phyloP scores from a whole-genome alignment of 129 eudicot species.

The Scalesia atractyloides region DNA sequence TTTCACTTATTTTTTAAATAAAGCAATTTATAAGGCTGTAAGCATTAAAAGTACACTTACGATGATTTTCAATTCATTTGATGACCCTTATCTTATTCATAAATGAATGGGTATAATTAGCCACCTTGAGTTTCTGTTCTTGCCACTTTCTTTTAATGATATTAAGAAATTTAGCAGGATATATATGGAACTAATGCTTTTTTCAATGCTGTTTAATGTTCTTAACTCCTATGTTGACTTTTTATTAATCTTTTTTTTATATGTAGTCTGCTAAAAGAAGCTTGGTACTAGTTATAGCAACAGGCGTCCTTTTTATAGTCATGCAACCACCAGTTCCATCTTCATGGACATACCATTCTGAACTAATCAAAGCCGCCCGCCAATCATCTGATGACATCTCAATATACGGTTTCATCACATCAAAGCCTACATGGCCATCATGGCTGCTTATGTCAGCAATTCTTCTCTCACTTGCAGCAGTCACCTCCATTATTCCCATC shows the following conservation, averaged over 20 bases:
- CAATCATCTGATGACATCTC: constrained; percentile 90
- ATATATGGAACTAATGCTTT: not conserved
- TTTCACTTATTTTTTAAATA: not conserved
- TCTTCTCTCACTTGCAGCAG: constrained; percentile 87
- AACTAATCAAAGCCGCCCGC: constrained; percentile 74
- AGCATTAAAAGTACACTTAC: not conserved
- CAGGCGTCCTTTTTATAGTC: constrained; percentile 70
- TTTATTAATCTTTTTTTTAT: constrained; percentile 15
- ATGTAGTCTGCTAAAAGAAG: constrained; percentile 90
- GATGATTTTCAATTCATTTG: not conserved
- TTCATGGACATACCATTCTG: constrained; percentile 88
- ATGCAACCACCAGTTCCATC: constrained; percentile 97
- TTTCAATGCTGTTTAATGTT: constrained; percentile 6
- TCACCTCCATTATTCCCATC: constrained; percentile 91
- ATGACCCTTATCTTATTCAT: not conserved
- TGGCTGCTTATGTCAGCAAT: constrained; percentile 87
- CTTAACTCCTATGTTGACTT: not conserved
- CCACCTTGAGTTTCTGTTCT: not conserved
- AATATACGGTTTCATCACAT: constrained; percentile 85
- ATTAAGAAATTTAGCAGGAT: not conserved
- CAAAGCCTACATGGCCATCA: constrained; percentile 97
- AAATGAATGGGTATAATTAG: not conserved
- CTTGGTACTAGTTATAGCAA: constrained; percentile 75
- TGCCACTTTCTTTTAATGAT: not conserved
- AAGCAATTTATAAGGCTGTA: not conserved